phyloP scores from a whole-genome alignment of 306 rosid genomes.

The Vigna mungo region DNA sequence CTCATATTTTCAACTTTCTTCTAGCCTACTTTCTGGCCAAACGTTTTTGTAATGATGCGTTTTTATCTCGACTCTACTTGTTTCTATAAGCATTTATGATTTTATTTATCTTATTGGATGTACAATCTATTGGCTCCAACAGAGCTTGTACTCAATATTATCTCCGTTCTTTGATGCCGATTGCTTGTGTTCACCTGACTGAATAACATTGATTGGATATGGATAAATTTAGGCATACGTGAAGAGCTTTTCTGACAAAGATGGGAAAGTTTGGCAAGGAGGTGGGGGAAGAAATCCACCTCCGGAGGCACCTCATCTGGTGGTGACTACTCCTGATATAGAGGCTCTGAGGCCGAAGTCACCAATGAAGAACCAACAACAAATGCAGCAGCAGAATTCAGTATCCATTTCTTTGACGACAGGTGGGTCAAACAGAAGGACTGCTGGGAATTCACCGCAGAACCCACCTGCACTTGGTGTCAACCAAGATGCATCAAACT shows the following conservation, averaged over 20 bases:
- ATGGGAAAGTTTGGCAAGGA: slow-evolving; percentile 97
- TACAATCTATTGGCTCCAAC: not conserved
- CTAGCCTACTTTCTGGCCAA: not conserved
- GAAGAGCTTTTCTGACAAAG: slow-evolving; percentile 86
- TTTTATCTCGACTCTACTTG: slow-evolving; percentile 23
- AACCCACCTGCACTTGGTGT: slow-evolving; percentile 52
- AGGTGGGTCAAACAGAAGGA: slow-evolving; percentile 69
- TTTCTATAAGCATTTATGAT: not conserved
- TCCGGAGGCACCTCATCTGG: slow-evolving; percentile 97
- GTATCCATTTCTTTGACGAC: slow-evolving; percentile 70
- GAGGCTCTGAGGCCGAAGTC: slow-evolving; percentile 96
- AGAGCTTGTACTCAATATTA: slow-evolving; percentile 4
- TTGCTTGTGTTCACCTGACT: slow-evolving; percentile 27
- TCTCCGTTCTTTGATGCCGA: slow-evolving; percentile 3
- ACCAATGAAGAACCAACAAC: slow-evolving; percentile 99
- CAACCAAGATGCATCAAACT: slow-evolving; percentile 70
- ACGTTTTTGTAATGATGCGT: not conserved
- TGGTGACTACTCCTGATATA: slow-evolving; percentile 89
- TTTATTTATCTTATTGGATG: slow-evolving; percentile 29
- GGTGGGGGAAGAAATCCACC: slow-evolving; percentile 99
- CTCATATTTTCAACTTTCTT: not conserved
- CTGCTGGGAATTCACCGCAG: slow-evolving; percentile 81
- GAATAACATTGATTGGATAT: slow-evolving; percentile 40
- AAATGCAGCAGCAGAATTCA: slow-evolving; percentile 82
- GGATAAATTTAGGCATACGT: slow-evolving; percentile 69